Evolutionary conservation across 1,284 basidiomycete species (phyloP).

Genomic region (Sporisorium iseilematis-ciliati): DNA sequence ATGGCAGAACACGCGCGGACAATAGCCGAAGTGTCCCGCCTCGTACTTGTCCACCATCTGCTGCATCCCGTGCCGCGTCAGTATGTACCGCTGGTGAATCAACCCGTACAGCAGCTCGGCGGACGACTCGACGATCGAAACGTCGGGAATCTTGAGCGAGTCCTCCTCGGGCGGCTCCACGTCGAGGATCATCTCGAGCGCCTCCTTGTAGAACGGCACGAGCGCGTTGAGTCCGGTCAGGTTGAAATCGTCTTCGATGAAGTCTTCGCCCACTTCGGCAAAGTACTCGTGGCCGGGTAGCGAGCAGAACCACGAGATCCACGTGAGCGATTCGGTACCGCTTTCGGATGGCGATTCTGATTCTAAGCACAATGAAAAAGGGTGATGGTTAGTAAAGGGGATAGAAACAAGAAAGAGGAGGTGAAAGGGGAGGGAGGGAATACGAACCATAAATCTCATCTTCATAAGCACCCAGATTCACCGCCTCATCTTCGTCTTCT

Average conservation of each 20-base stretch:
- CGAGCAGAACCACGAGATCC: constrained; percentile 99
- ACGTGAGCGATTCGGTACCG: constrained; percentile 76
- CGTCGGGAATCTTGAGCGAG: constrained; percentile 81
- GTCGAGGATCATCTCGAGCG: constrained; percentile 99
- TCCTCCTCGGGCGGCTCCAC: constrained; percentile 95
- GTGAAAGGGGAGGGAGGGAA: background rate
- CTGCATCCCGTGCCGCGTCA: constrained; percentile 91
- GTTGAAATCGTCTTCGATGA: constrained; percentile 99
- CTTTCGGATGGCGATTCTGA: constrained; percentile 64
- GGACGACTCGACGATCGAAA: constrained; percentile 96
- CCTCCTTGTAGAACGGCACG: constrained; percentile 99
- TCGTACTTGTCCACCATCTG: constrained; percentile 99
- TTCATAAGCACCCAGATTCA: constrained; percentile 39
- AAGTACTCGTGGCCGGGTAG: constrained; percentile 99
- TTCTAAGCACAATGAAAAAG: constrained; percentile 13
- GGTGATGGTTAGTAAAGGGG: background rate
- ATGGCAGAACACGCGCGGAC: constrained; percentile 94
- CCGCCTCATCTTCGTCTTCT: constrained; percentile 56
- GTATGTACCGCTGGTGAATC: constrained; percentile 96
- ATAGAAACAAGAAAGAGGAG: background rate
- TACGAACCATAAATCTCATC: constrained; percentile 52
- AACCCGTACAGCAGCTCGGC: constrained; percentile 97
- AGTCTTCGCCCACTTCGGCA: constrained; percentile 86
- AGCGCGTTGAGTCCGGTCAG: constrained; percentile 93
- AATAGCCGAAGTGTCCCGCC: constrained; percentile 88